Percentiles rank a stretch among this genome's conserved stretches.
Conservation (phyloP, 1,284 basidiomycete species). For the Amylostereum areolatum region DNA sequence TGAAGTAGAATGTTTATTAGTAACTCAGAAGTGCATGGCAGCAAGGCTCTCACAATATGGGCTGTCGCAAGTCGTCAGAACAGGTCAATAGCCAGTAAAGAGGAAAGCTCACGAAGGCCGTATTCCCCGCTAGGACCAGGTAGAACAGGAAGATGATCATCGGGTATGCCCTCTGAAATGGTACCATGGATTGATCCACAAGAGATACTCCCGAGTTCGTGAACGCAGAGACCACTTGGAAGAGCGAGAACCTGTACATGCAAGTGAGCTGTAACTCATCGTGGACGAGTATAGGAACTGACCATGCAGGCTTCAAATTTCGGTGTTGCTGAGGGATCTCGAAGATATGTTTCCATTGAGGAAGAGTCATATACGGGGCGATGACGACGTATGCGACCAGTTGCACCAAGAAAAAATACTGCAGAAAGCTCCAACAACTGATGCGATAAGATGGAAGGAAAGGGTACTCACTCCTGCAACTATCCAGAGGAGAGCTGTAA, state of each 20-base stretch:
- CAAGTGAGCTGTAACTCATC: neutral
- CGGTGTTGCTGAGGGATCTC: constrained; percentile 25
- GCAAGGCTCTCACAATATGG: constrained; percentile 56
- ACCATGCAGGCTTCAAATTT: constrained; percentile 38
- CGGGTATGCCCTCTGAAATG: constrained; percentile 82
- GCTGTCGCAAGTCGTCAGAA: constrained; percentile 35
- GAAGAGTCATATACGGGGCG: constrained; percentile 41
- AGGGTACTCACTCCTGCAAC: constrained; percentile 21
- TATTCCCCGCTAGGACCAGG: constrained; percentile 87
- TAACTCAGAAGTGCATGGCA: neutral
- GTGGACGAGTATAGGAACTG: constrained; percentile 2
- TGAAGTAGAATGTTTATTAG: neutral
- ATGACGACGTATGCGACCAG: constrained; percentile 55
- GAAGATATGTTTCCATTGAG: constrained; percentile 25
- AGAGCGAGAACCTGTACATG: constrained; percentile 71
- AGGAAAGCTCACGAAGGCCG: constrained; percentile 69
- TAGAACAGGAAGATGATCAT: constrained; percentile 67
- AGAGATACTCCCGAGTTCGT: constrained; percentile 89
- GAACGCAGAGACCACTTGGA: constrained; percentile 84
- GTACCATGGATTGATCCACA: constrained; percentile 86
- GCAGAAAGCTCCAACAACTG: neutral
- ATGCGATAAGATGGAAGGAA: neutral
- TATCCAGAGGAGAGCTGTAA: constrained; percentile 69
- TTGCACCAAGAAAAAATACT: constrained; percentile 51
- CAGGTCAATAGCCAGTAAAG: neutral